Base-by-base conservation (phyloP, 2,329 filamentous ascomycete genomes). In the Nothophaeocryptopus gaeumannii region DNA sequence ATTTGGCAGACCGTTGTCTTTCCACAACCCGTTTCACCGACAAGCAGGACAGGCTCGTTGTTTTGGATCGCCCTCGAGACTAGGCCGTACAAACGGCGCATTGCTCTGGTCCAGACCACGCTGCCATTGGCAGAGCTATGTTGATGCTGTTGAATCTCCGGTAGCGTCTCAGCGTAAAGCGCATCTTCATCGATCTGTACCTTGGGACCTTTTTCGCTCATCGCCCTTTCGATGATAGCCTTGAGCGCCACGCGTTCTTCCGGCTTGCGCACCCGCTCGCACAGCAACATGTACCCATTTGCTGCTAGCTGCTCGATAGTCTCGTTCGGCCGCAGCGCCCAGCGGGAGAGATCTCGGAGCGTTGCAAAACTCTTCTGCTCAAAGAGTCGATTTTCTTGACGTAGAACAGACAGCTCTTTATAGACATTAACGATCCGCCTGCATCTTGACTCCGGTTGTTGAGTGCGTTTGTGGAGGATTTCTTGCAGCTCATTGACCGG, bases 311-410 rank as follows among this genome's bases (percentile, higher is more conserved):
- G 85, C 56, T 97, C 87, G 9, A 91, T 83, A 26, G 85, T 89
- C 58, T 95, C 88, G 0, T 90, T 90, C 49, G 84, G 82, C 61
- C 93, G 81, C 49, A 95, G 74, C 3, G 93, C 92, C 93, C 93
- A 99, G 59, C 93, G 80, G 66, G 99, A 99, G 33, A 99, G 75
- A 69, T 99, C 93, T 78, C 93, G 81, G 39, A 99, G 76, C 2
- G 93, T 99, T 2, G 95, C 93, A 68, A 99, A 99, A 67, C 92
- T 93, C 70, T 96, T 96, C 64, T 96, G 89, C 72, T 99, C 95
- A 65, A 99, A 99, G 5, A 99, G 74, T 38, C 95, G 79, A 64
- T 84, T 92, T 15, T 91, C 89, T 70, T 99, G 95, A 16, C 95
- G 85, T 35, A 97, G 76, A 5, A 89, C 78, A 0, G 93, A 95